These are phyloP conservation scores for Paxillus involutus DNA, from an alignment of 768 basidiomycete species.

Conservation along the genomic window DNA sequence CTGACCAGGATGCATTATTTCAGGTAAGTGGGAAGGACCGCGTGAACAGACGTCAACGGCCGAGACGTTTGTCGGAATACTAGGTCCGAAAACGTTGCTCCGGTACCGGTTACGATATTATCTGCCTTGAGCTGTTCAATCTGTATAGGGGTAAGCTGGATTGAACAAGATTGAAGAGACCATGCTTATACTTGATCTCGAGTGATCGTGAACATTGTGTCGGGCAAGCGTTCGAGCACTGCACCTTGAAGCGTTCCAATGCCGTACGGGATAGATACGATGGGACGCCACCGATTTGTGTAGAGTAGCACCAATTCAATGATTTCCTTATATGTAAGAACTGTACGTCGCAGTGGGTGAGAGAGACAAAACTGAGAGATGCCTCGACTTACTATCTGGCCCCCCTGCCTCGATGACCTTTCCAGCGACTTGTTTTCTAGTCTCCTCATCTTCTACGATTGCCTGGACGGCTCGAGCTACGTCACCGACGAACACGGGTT, in stretches of 20 bases:
- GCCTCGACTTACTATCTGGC: slow-evolving; percentile 44
- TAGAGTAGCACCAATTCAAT: slow-evolving; percentile 63
- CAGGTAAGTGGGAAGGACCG: slow-evolving; percentile 56
- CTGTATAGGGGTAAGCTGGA: slow-evolving; percentile 32
- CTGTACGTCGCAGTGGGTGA: slow-evolving; percentile 34
- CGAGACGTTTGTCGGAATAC: slow-evolving; percentile 36
- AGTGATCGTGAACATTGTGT: slow-evolving; percentile 67
- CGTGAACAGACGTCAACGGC: slow-evolving; percentile 48
- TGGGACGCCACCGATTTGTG: slow-evolving; percentile 50
- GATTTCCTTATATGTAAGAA: slow-evolving; percentile 64
- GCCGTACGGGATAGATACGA: slow-evolving; percentile 63
- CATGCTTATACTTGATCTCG: slow-evolving; percentile 53
- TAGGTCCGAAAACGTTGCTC: slow-evolving; percentile 33
- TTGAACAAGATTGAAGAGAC: background rate
- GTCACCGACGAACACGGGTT: slow-evolving; percentile 74
- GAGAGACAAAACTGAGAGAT: slow-evolving; percentile 35
- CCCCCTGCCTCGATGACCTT: slow-evolving; percentile 49
- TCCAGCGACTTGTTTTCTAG: slow-evolving; percentile 36
- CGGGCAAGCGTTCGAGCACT: slow-evolving; percentile 62
- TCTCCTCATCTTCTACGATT: slow-evolving; percentile 42
- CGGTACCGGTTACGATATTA: slow-evolving; percentile 45
- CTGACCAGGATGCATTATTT: background rate
- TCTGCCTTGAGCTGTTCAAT: slow-evolving; percentile 61
- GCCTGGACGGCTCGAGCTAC: slow-evolving; percentile 62
- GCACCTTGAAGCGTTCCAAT: slow-evolving; percentile 65